Evolutionary conservation across 495 filamentous ascomycete genomes (phyloP), one percentile per base, ranked within the genome.

Genomic region (Hypoxylon fuscum): DNA sequence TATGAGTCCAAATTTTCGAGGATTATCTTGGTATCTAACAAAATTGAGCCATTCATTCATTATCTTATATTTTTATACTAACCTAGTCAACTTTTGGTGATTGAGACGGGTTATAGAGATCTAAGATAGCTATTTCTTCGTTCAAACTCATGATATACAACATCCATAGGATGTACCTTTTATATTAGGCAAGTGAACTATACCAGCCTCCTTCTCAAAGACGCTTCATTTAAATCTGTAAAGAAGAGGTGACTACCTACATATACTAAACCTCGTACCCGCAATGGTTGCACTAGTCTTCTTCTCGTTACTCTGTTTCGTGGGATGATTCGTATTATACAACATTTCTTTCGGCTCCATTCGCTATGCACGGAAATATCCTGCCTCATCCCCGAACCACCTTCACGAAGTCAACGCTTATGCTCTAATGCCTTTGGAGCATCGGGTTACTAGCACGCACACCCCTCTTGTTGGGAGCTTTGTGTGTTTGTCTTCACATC

Each of bases 401-500:
- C 47, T 15, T 20, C 48, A 27, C 37, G 8, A 49, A 27, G 48
- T 15, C 14, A 12, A 15, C 20, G 25, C 20, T 32, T 15, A 38
- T 38, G 8, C 31, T 27, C 17, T 20, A 15, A 38, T 34, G 32
- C n/a, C n/a, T n/a, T n/a, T 31, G 9, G 15, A 42, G 29, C 32
- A 41, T 41, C 27, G 22, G 9, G 17, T 40, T 49, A 44, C 65
- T 83, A 96, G 75, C 92, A 96, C 43, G 89, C 83, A 74, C 92
- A 96, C 58, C 90, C 87, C 51, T 96, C 89, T 73, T 93, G 90
- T 68, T 79, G 83, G 56, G 85, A 78, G 41, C 84, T 83, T 62
- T 88, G 83, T 64, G 84, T 85, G 50, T 88, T 93, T 66, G 94
- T 96, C 69, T 93, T 94, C 62, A 97, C 93, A 78, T 97, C 92